Conservation (phyloP, 306 rosid species). For the Trichosanthes cucumerina region DNA sequence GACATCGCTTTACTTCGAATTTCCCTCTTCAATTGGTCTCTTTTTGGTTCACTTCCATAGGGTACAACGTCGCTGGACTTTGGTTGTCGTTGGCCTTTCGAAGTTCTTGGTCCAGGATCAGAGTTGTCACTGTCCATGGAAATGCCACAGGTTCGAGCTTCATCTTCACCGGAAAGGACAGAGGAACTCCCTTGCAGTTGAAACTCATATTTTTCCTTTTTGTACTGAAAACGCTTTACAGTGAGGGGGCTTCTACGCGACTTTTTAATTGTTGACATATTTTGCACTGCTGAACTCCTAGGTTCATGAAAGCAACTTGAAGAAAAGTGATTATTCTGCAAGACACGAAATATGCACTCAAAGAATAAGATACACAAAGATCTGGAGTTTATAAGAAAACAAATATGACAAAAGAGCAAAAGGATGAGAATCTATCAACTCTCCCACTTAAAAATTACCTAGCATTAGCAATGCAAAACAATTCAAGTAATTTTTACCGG, state of each 20-base stretch:
- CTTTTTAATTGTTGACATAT: neutral
- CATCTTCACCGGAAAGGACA: neutral
- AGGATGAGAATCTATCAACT: neutral
- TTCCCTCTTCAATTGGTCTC: conserved; percentile 15
- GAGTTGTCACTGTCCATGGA: neutral
- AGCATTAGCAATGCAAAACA: neutral
- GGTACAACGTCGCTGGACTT: neutral
- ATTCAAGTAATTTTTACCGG: neutral
- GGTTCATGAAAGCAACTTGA: neutral
- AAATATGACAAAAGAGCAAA: neutral
- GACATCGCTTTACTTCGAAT: conserved; percentile 7
- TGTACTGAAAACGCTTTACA: conserved; percentile 1
- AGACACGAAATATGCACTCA: neutral
- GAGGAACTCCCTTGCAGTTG: neutral
- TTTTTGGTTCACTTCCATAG: conserved; percentile 14
- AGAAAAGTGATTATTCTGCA: conserved; percentile 16
- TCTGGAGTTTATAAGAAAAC: neutral
- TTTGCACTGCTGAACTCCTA: neutral
- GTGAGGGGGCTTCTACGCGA: conserved; percentile 1
- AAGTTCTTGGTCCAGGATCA: neutral
- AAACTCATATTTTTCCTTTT: neutral
- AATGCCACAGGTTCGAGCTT: neutral
- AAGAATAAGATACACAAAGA: neutral
- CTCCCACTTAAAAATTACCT: neutral
- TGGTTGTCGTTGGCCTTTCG: conserved; percentile 8